Conservation (phyloP, 495 filamentous ascomycete genomes). For the Margaritispora aquatica region DNA sequence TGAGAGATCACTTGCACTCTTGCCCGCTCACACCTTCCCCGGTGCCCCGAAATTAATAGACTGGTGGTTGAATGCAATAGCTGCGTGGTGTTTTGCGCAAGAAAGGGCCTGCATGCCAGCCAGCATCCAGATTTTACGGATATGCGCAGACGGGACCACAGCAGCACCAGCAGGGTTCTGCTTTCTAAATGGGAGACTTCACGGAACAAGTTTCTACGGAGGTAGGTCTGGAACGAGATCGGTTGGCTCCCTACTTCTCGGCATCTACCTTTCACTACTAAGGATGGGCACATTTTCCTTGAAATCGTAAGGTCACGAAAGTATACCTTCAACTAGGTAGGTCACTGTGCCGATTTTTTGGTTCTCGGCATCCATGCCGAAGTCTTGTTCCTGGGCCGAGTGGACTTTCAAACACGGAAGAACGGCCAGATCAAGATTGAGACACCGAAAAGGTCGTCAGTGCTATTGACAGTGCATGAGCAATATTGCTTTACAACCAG, state of each 20-base stretch:
- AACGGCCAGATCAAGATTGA: neutral
- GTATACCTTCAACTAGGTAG: no score
- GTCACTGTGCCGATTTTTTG: neutral
- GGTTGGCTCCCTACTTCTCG: neutral
- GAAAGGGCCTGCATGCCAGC: neutral
- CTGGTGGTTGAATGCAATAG: neutral
- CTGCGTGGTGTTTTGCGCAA: neutral
- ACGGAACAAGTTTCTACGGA: neutral
- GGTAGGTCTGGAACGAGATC: neutral
- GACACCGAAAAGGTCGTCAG: neutral
- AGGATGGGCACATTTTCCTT: no score
- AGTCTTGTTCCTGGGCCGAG: neutral
- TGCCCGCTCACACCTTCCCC: neutral
- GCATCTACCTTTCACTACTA: neutral
- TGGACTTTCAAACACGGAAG: neutral
- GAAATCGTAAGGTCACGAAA: no score
- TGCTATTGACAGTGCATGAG: neutral
- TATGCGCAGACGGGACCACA: no score
- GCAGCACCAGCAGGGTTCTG: no score
- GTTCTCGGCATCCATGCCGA: neutral
- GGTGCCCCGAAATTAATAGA: neutral
- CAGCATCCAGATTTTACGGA: neutral
- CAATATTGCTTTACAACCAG: no score
- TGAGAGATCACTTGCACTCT: neutral
- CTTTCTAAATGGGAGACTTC: no score